phyloP scores from a whole-genome alignment of 345 rosid genomes.

The Eucalyptus caleyi region DNA sequence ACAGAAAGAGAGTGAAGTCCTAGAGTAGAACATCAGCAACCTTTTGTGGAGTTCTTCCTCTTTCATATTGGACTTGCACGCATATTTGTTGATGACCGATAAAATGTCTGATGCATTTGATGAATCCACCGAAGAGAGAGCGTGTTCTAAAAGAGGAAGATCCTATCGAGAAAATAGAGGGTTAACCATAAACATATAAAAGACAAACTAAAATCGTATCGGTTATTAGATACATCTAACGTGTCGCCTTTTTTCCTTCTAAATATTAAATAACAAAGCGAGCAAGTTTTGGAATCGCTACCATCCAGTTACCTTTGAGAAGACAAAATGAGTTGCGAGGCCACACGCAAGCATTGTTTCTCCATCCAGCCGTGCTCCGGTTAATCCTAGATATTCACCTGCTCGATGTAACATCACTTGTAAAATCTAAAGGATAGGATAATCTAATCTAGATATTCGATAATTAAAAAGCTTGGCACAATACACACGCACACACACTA shows the following conservation, averaged over 20 bases:
- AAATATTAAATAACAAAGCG: background rate
- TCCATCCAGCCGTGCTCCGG: conserved; percentile 11
- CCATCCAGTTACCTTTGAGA: background rate
- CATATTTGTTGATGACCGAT: background rate
- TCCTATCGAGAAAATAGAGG: background rate
- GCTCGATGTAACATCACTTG: background rate
- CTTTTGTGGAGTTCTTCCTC: background rate
- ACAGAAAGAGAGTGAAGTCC: background rate
- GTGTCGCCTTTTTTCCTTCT: background rate
- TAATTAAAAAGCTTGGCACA: background rate
- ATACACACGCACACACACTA: background rate
- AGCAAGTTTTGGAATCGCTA: background rate
- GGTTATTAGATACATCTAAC: background rate
- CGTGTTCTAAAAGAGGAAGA: background rate
- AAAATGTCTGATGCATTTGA: background rate
- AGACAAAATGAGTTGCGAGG: conserved; percentile 15
- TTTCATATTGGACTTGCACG: background rate
- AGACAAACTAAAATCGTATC: background rate
- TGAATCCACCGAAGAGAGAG: background rate
- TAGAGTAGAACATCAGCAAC: background rate
- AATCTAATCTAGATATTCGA: background rate
- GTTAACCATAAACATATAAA: background rate
- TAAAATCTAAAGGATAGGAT: background rate
- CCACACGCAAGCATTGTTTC: conserved; percentile 10
- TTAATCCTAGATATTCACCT: conserved; percentile 7